phyloP scores from a whole-genome alignment of 768 basidiomycete species.

The Tricholoma terreum region DNA sequence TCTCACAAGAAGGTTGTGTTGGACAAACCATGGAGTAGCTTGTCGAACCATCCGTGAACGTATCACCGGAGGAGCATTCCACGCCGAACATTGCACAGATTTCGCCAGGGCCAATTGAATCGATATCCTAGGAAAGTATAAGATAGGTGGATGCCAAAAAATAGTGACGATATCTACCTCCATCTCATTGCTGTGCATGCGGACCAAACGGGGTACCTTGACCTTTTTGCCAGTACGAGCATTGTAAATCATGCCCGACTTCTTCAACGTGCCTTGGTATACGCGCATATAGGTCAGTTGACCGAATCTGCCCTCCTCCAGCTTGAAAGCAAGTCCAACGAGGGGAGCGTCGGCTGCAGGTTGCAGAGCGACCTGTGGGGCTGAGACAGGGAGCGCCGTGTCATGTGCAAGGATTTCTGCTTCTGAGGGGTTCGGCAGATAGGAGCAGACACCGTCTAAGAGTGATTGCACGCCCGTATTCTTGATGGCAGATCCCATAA shows the following conservation, averaged over 20 bases:
- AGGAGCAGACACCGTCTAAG: conserved; percentile 93
- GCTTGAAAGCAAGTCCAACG: conserved; percentile 95
- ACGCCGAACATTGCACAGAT: conserved; percentile 99
- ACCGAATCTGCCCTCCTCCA: conserved; percentile 96
- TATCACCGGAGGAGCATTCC: conserved; percentile 96
- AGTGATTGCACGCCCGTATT: conserved; percentile 94
- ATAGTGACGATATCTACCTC: conserved; percentile 52
- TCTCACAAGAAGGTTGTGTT: neutral
- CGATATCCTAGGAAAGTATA: conserved; percentile 66
- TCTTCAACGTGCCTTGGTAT: conserved; percentile 92
- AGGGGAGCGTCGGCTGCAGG: conserved; percentile 87
- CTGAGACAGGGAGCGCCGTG: conserved; percentile 57
- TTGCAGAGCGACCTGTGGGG: conserved; percentile 70
- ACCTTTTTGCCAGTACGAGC: conserved; percentile 95
- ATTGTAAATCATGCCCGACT: conserved; percentile 83
- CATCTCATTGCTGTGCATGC: conserved; percentile 99
- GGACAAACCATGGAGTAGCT: conserved; percentile 85
- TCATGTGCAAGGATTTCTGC: conserved; percentile 79
- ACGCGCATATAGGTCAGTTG: conserved; percentile 98
- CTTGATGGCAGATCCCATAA: conserved; percentile 95
- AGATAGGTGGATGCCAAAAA: neutral
- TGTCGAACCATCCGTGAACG: conserved; percentile 90
- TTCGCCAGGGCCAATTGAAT: conserved; percentile 92
- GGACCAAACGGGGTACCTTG: conserved; percentile 92
- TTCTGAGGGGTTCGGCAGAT: conserved; percentile 88